Evolutionary conservation across 257 asterid genomes (phyloP), one percentile per base, ranked within the genome.

Genomic region (Eustoma russellianum): DNA sequence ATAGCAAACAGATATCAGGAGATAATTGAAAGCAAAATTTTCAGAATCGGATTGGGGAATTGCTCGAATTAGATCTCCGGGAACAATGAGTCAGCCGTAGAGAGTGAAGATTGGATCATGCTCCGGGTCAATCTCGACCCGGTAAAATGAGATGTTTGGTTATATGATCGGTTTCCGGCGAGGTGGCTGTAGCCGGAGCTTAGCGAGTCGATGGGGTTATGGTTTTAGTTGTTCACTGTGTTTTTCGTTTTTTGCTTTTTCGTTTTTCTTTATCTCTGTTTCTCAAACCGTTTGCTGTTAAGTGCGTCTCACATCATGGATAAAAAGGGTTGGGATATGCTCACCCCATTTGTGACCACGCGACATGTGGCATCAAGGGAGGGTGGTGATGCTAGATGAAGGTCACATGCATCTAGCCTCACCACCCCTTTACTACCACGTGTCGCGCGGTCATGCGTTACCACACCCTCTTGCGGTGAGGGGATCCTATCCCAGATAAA

Each of bases 1-100:
- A 48, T 53, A 18, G 40, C 17, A 54, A 48, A 41, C 7, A 14
- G 16, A 15, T 16, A 56, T 10, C 3, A 41, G 30, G 35, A 17
- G 11, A 34, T 19, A 6, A 10, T 30, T 9, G 48, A 15, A 7
- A n/a, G 8, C 17, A 38, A 6, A 3, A 49, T 55, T 33, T 30
- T 41, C 34, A 33, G 59, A 56, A 56, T 24, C 15, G 13, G 19
- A 49, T 6, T 14, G 46, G 45, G 30, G 53, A 53, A 17, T 30
- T 56, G 10, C 40, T 47, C 50, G 0, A 50, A 44, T 44, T 62
- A 60, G 79, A 69, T 74, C 30, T 24, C 79, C 66, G 12, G 62
- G 30, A 50, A 24, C 3, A 45, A 17, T 53, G 59, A 48, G 11
- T 30, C 14, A 30, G 7, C 48, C 19, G 45, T 28, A 53, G 43